Base-by-base conservation (phyloP, 169 alveolate genomes). In the Eimeria falciformis region DNA sequence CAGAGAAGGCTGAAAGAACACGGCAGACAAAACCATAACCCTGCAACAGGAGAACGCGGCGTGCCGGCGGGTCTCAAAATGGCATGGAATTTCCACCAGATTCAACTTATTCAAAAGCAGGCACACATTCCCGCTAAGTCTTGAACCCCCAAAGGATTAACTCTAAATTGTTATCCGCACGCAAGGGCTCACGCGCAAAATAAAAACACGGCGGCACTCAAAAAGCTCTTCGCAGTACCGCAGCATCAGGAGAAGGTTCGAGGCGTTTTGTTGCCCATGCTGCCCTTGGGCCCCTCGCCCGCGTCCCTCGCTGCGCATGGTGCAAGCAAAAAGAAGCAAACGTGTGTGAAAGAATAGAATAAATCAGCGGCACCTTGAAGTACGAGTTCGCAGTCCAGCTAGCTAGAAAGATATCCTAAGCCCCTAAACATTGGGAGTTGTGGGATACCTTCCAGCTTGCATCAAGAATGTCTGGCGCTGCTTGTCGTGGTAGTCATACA, bases 391-490 rank as follows among this genome's bases (percentile, higher is more conserved):
- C 40, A 33, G 40, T 33, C 2, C 40, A 33, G 40, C 40, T 33
- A 33, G 40, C 40, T 33, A 33, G 40, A 33, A 33, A 33, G 40
- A 33, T 33, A 33, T 33, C 40, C 2, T 2, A 33, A 33, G 40
- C 40, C 40, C 40, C 40, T 33, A 33, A 33, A 33, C 2, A 33
- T 2, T 33, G 40, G 40, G 4, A 33, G 40, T 33, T 33, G 40
- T 33, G 40, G 40, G 40, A n/a, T 6, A 18, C 78, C 82, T 69
- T 58, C 29, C 47, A 5, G 18, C 40, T 45, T 86, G 92, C 55
- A 86, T 86, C 33, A 86, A 69, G 45, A 62, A 79, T 0, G 73
- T 25, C 71, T 89, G 93, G 9, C 93, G 87, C 82, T 69, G 88
- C 12, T 89, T 89, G 90, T 90, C 93, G 43, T 75, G 71, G 46